phyloP scores from a whole-genome alignment of 2,329 filamentous ascomycete genomes.

The Colletotrichum salicis region DNA sequence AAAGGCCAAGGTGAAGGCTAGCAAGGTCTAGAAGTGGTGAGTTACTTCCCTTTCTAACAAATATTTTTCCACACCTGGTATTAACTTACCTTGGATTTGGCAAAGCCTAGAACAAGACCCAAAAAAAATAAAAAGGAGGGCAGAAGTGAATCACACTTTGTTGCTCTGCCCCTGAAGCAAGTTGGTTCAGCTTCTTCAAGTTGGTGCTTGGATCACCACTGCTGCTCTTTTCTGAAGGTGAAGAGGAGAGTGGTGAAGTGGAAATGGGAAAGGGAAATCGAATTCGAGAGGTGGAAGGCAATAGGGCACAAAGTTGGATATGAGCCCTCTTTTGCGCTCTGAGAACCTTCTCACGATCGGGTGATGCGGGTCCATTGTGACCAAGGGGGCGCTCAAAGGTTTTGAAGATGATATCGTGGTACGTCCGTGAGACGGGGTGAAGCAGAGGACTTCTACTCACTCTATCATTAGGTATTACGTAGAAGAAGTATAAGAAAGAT shows the following conservation, averaged over 20 bases:
- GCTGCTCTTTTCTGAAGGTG: neutral
- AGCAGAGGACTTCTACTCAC: neutral
- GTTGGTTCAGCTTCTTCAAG: neutral
- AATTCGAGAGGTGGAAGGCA: neutral
- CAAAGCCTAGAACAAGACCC: neutral
- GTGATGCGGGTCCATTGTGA: neutral
- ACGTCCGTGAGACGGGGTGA: neutral
- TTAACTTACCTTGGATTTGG: neutral
- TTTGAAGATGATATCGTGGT: neutral
- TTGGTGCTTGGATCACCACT: neutral
- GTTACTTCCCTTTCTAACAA: neutral
- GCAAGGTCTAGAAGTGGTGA: neutral
- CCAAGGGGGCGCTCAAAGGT: neutral
- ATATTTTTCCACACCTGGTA: neutral
- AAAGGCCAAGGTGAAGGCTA: neutral
- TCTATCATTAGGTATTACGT: neutral
- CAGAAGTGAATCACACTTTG: neutral
- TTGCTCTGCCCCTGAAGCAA: neutral
- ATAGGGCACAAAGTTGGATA: neutral
- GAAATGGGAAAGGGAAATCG: neutral
- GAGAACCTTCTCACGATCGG: neutral
- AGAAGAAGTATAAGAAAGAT: neutral
- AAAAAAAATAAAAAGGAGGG: neutral
- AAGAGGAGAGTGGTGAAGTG: neutral
- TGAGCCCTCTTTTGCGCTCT: neutral